phyloP scores from a whole-genome alignment of 306 rosid genomes.

The Spatholobus suberectus region DNA sequence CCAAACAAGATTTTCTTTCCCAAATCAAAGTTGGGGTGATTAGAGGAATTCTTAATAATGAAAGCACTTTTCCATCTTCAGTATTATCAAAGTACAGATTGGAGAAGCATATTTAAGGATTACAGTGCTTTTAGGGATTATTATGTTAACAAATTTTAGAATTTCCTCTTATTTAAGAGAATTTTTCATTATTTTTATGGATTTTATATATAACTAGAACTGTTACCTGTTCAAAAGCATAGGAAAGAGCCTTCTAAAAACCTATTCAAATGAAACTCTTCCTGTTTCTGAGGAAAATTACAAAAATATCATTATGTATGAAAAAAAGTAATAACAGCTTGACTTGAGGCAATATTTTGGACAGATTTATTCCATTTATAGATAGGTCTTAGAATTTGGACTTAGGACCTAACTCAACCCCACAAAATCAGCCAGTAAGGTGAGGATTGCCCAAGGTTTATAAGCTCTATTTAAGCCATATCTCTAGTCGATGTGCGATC shows the following conservation, averaged over 20 bases:
- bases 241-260: not conserved
- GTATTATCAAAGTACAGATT: too few species aligned
- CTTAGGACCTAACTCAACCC: too few species aligned
- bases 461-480: too few species aligned
- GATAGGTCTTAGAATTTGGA: too few species aligned
- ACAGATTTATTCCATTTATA: not conserved
- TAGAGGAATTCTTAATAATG: too few species aligned
- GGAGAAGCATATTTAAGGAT: too few species aligned
- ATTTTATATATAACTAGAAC: not conserved
- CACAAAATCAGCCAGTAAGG: too few species aligned
- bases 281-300: not conserved
- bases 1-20: not conserved
- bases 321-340: not conserved
- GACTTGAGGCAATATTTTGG: not conserved
- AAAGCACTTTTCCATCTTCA: too few species aligned
- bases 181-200: not conserved
- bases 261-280: not conserved
- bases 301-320: not conserved
- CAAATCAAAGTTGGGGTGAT: too few species aligned
- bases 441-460: too few species aligned
- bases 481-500: too few species aligned
- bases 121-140: too few species aligned
- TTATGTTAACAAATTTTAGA: not conserved
- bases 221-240: not conserved
- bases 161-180: not conserved